These are phyloP conservation scores for Podospora sp. DNA, from an alignment of 495 filamentous ascomycete species.

Conservation along the genomic window DNA sequence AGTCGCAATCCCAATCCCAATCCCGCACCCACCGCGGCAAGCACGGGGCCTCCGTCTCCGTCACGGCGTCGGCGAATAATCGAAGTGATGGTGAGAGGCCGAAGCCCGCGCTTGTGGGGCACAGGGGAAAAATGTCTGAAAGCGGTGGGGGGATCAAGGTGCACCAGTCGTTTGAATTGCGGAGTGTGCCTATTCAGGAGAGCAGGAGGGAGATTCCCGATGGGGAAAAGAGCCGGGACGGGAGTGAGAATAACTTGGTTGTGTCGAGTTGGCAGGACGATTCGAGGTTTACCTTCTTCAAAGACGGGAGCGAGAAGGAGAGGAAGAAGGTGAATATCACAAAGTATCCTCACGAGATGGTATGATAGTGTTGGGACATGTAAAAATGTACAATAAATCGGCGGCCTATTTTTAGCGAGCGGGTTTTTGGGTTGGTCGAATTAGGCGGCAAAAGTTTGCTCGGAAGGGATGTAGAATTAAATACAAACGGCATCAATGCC, in stretches of 20 bases:
- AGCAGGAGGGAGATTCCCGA: neutral
- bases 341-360: constrained; percentile 19
- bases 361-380: neutral
- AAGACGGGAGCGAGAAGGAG: constrained; percentile 6
- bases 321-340: constrained; percentile 19
- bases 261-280: constrained; percentile 23
- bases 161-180: constrained; percentile 28
- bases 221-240: constrained; percentile 22
- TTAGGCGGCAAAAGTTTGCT: neutral
- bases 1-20: neutral
- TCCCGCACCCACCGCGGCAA: neutral
- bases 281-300: neutral
- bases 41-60: neutral
- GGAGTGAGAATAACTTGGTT: constrained; percentile 27
- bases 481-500: neutral
- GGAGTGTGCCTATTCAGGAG: constrained; percentile 17
- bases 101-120: neutral
- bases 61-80: neutral
- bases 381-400: neutral
- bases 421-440: neutral
- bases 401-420: neutral
- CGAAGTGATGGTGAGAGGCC: neutral
- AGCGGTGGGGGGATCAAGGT: constrained; percentile 25
- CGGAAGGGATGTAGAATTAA: neutral
- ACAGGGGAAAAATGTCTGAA: neutral